These are phyloP conservation scores for Diaporthe nobilis DNA, from an alignment of 2,329 filamentous ascomycete genomes.

Conservation along the genomic window DNA sequence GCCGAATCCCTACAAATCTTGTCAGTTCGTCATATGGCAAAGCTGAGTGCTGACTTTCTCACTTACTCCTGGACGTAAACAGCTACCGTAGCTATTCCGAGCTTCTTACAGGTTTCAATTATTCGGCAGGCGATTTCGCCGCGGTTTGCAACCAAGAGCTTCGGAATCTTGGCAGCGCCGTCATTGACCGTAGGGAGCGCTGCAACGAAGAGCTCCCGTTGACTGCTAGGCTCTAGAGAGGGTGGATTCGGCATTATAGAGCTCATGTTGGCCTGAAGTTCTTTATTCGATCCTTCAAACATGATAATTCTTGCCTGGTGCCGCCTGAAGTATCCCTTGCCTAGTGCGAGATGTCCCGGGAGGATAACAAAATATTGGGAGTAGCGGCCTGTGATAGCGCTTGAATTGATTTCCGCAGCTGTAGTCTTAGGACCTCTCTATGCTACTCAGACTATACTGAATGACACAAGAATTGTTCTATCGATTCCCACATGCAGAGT, in stretches of 20 bases:
- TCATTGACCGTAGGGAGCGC: background rate
- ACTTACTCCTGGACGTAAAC: background rate
- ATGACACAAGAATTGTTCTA: too few relatives aligned
- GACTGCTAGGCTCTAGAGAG: background rate
- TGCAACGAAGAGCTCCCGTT: background rate
- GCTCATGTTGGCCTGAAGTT: background rate
- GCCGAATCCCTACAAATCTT: background rate
- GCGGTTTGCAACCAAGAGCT: background rate
- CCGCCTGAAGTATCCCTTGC: too few relatives aligned
- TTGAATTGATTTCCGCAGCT: too few relatives aligned
- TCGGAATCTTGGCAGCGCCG: background rate
- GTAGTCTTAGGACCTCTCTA: too few relatives aligned
- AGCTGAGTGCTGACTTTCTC: background rate
- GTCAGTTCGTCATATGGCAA: background rate
- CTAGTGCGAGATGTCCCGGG: too few relatives aligned
- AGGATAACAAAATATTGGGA: too few relatives aligned
- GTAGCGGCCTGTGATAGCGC: too few relatives aligned
- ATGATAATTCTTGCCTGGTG: background rate
- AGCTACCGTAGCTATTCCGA: background rate
- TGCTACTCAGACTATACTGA: too few relatives aligned
- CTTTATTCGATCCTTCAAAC: background rate
- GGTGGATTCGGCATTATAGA: background rate
- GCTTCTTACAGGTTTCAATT: background rate
- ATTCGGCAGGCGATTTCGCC: constrained; percentile 3
- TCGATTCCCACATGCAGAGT: too few relatives aligned